Conservation (phyloP, 345 rosid genomes). For the Gossypium arboreum region DNA sequence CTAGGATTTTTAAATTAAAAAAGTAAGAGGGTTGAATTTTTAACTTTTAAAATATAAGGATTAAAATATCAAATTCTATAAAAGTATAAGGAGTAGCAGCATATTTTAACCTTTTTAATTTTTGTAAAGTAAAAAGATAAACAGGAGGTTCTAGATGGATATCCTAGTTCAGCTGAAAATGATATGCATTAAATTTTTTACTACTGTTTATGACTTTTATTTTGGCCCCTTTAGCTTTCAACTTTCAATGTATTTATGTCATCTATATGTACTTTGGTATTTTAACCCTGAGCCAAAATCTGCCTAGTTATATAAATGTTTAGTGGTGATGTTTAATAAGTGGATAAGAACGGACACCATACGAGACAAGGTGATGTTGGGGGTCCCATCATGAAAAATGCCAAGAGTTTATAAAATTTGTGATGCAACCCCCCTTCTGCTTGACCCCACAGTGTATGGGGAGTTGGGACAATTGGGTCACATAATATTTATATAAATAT, state of each 20-base stretch:
- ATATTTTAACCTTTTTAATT: too few relatives aligned
- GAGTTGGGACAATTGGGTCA: neutral
- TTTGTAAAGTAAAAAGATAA: neutral
- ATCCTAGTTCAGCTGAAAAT: constrained; percentile 1
- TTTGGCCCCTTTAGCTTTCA: neutral
- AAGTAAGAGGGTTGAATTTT: too few relatives aligned
- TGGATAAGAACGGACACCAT: constrained; percentile 2
- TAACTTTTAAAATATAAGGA: too few relatives aligned
- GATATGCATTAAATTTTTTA: constrained; percentile 4
- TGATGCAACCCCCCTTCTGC: neutral
- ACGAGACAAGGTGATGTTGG: neutral
- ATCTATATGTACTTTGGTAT: neutral
- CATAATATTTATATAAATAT: neutral
- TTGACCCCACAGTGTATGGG: neutral
- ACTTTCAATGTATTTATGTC: neutral
- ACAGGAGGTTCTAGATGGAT: neutral
- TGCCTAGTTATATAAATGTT: neutral
- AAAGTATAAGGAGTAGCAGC: too few relatives aligned
- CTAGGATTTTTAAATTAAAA: too few relatives aligned
- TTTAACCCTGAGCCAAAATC: neutral
- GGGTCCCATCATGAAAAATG: neutral
- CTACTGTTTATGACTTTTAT: neutral
- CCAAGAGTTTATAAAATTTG: neutral
- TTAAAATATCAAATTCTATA: too few relatives aligned
- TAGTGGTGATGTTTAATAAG: neutral